Percentiles rank a stretch among this genome's conserved stretches.
Conservation (phyloP, 176 grass and related monocot species). For the maize (Zea mays) region Zm-B73-REFERENCE-NAM-5.0 NC_050100.1:2901001-2901500, state of each 20-base stretch:
- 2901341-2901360: slow-evolving; percentile 61
- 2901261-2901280: slow-evolving; percentile 26
- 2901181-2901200: slow-evolving; percentile 72
- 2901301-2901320: slow-evolving; percentile 74
- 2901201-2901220: slow-evolving; percentile 24
- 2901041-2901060: slow-evolving; percentile 68
- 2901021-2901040: slow-evolving; percentile 68
- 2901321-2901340: slow-evolving; percentile 65
- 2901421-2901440: slow-evolving; percentile 70
- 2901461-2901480: slow-evolving; percentile 80
- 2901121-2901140: slow-evolving; percentile 29
- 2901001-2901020: slow-evolving; percentile 76
- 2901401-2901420: slow-evolving; percentile 77
- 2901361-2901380: slow-evolving; percentile 76
- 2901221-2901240: background rate
- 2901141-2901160: slow-evolving; percentile 44
- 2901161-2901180: slow-evolving; percentile 58
- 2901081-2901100: background rate
- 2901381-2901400: slow-evolving; percentile 76
- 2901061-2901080: slow-evolving; percentile 55
- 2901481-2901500: slow-evolving; percentile 74
- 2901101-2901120: slow-evolving; percentile 32
- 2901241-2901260: slow-evolving; percentile 34
- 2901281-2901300: background rate
- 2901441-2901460: slow-evolving; percentile 78